Conservation (phyloP, 73 alveolate genomes). For the Stentor coeruleus region DNA sequence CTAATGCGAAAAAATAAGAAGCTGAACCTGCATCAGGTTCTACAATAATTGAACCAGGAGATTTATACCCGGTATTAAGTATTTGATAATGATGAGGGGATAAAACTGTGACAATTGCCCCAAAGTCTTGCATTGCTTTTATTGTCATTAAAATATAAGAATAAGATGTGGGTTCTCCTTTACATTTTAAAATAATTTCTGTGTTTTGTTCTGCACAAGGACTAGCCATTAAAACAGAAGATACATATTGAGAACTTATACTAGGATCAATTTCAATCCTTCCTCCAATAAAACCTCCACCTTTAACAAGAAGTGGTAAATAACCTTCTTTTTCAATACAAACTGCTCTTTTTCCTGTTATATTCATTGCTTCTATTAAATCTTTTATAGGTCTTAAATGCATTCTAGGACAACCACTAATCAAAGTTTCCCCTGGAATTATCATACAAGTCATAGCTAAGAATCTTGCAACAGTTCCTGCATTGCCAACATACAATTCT, state of each 20-base stretch:
- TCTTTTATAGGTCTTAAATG: constrained; percentile 34
- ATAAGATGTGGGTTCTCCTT: constrained; percentile 22
- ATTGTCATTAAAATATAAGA: constrained; percentile 34
- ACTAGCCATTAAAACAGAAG: constrained; percentile 26
- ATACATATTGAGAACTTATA: constrained; percentile 24
- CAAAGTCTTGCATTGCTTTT: constrained; percentile 21
- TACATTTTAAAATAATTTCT: neutral
- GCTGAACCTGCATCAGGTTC: constrained; percentile 47
- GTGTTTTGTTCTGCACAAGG: neutral
- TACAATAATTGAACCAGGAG: constrained; percentile 4
- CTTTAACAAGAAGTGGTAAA: neutral
- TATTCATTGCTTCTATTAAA: constrained; percentile 24
- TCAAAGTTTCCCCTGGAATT: constrained; percentile 14
- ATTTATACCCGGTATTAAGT: neutral
- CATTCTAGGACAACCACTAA: constrained; percentile 29
- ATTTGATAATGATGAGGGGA: neutral
- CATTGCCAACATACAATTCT: constrained; percentile 34
- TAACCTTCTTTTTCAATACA: neutral
- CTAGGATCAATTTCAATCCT: neutral
- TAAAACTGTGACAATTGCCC: neutral
- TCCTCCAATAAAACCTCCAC: constrained; percentile 29
- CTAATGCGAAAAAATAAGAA: constrained; percentile 14
- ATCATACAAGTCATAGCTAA: constrained; percentile 24
- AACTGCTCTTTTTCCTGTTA: neutral
- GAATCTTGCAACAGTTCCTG: constrained; percentile 44